A percentile compares a stretch with the other conserved stretches of the same genome.
Evolutionary conservation across 768 basidiomycete genomes (phyloP).

Genomic region (Phaeotremella skinneri): DNA sequence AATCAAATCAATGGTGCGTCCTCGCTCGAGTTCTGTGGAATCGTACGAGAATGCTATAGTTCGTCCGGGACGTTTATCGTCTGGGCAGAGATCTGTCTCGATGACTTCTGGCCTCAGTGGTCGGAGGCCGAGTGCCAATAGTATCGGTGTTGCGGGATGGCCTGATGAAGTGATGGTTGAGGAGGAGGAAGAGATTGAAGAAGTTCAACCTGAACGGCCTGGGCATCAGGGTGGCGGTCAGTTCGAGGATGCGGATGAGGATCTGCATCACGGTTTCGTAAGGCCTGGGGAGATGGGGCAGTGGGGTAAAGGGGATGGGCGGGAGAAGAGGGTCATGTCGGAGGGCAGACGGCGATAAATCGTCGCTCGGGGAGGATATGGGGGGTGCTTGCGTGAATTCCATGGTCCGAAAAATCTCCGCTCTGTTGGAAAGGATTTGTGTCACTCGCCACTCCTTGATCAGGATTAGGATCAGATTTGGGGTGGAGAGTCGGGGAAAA

Average conservation of each 20-base stretch:
- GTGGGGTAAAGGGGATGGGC: neutral
- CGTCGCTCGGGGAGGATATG: neutral
- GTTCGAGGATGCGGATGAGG: constrained; percentile 28
- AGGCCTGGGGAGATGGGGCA: neutral
- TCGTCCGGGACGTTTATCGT: constrained; percentile 6
- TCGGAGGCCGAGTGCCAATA: constrained; percentile 1
- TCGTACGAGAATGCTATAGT: neutral
- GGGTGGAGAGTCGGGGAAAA: too few species aligned
- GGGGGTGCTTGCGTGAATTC: neutral
- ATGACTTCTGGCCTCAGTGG: neutral
- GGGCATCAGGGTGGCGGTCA: constrained; percentile 14
- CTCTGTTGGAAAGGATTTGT: too few species aligned
- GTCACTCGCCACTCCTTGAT: too few species aligned
- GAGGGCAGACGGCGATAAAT: constrained; percentile 20
- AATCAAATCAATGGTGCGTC: constrained; percentile 51
- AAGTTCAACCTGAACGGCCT: constrained; percentile 4
- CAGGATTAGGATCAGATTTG: too few species aligned
- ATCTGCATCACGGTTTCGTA: constrained; percentile 15
- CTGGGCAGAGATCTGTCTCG: constrained; percentile 4
- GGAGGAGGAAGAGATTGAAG: constrained; percentile 27
- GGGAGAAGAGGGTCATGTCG: constrained; percentile 14
- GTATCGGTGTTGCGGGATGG: constrained; percentile 17
- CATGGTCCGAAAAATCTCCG: too few species aligned
- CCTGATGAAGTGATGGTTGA: constrained; percentile 20
- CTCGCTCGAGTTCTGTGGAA: constrained; percentile 36